Evolutionary conservation across 345 rosid genomes (phyloP), one percentile per base, ranked within the genome.

Genomic region (Gossypium bickii): DNA sequence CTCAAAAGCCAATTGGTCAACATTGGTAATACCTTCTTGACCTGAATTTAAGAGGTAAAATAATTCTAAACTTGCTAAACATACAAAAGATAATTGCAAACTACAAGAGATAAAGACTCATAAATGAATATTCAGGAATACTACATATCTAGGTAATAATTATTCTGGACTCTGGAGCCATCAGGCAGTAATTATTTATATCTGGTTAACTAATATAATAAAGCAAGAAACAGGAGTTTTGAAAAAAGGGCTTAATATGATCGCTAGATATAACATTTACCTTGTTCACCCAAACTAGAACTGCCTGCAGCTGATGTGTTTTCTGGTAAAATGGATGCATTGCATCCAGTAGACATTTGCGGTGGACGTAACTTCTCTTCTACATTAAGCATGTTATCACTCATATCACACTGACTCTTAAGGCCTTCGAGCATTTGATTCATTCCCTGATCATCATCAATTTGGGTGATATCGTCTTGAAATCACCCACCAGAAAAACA

Each of bases 381-480:
- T 27, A 49, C 78, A 58, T 77, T 77, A 73, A 55, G 76, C 34
- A 63, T 67, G 44, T 24, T 44, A 16, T 43, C 70, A 53, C 62
- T 53, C 56, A 78, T 76, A 80, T 38, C 74, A 80, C 68, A 60
- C 38, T 62, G 82, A 61, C 65, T 58, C 59, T 66, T 72, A 18
- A 61, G 72, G 76, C 66, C 72, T 58, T 79, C 80, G 52, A 58
- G 64, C n/a, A 80, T 58, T 62, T 80, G 73, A 59, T 53, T 78
- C 73, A 62, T 51, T 34, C 67, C 81, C 59, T 52, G 76, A 72
- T 86, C 91, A 74, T 81, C 55, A 73, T 82, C 86, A 73, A 79
- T 74, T 75, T 78, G 88, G 13, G 89, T 85, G 77, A 90, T 89
- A 82, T 90, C 97, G 87, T 92, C 97, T 92, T 78, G 73, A 86